Base-by-base conservation (phyloP, 2,329 filamentous ascomycete species). In the Fusarium sp. region DNA sequence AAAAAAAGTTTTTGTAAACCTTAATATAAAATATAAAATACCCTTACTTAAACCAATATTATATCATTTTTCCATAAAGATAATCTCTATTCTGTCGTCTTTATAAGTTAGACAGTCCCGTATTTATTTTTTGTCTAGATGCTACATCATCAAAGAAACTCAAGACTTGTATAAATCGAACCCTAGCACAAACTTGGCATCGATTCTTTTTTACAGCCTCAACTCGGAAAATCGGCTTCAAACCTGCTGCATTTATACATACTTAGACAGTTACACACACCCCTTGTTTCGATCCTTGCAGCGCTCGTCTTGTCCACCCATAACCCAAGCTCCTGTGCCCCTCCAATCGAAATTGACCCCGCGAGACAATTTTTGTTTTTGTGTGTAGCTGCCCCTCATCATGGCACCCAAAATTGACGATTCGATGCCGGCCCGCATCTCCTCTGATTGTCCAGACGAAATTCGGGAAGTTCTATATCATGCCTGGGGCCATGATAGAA, bases 401-500 rank as follows among this genome's bases (percentile, higher is more conserved):
- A 58, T 56, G 44, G 78, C 79, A 73, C 67, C 79, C 20, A 46
- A 76, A 54, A 78, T 83, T 62, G 81, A 85, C 79, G 88, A 90
- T 80, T 84, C 84, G 35, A 81, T 89, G 74, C 81, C 83, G 27
- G 77, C 84, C 35, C 87, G 88, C 77, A 87, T 90, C 75, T 85
- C 87, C 20, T 69, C 83, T 62, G 80, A 83, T 55, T 89, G 87
- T 76, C 87, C 87, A 13, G 80, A 84, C 44, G 80, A 84, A 9
- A 84, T 83, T 48, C 84, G 86, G 44, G 80, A 86, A 69, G 82
- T 90, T 64, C 83, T 90, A 60, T 81, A 83, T 58, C 84, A 85
- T 59, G 86, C 87, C 61, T 89, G 88, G 87, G 81, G 81, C 60
- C 88, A 89, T 76, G 86, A 97, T 79, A 81, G 91, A 66, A 80